phyloP scores from a whole-genome alignment of 2,329 filamentous ascomycete species.

The Fusarium hostae region DNA sequence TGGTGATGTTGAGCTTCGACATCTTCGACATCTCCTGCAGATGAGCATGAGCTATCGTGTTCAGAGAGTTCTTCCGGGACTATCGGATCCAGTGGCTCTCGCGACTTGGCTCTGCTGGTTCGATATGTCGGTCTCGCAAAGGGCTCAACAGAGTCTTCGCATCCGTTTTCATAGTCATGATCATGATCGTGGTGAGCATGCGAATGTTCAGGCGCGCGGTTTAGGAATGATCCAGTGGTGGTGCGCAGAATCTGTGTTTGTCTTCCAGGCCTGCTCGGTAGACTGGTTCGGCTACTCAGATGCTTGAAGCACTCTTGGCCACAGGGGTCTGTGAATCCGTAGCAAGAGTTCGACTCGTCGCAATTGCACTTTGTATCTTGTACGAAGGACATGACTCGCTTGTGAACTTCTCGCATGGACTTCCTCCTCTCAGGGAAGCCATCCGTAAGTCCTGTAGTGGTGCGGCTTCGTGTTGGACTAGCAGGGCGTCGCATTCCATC shows the following conservation, averaged over 20 bases:
- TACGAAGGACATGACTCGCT: conserved; percentile 71
- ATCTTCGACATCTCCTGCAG: conserved; percentile 54
- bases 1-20: conserved; percentile 80
- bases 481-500: conserved; percentile 47
- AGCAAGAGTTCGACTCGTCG: conserved; percentile 70
- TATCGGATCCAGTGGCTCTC: conserved; percentile 49
- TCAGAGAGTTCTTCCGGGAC: conserved; percentile 40
- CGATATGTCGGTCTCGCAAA: conserved; percentile 50
- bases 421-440: conserved; percentile 56
- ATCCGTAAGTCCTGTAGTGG: conserved; percentile 43
- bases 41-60: conserved; percentile 43
- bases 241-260: conserved; percentile 55
- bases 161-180: conserved; percentile 42
- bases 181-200: conserved; percentile 39
- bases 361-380: conserved; percentile 72
- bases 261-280: conserved; percentile 45
- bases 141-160: conserved; percentile 37
- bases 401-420: conserved; percentile 65
- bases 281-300: conserved; percentile 53
- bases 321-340: conserved; percentile 72
- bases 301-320: conserved; percentile 74
- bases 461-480: conserved; percentile 44
- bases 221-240: conserved; percentile 51
- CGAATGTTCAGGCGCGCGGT: conserved; percentile 45
- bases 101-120: conserved; percentile 54